phyloP scores from a whole-genome alignment of 2,329 filamentous ascomycete species.

The Sphaceloma murrayae region DNA sequence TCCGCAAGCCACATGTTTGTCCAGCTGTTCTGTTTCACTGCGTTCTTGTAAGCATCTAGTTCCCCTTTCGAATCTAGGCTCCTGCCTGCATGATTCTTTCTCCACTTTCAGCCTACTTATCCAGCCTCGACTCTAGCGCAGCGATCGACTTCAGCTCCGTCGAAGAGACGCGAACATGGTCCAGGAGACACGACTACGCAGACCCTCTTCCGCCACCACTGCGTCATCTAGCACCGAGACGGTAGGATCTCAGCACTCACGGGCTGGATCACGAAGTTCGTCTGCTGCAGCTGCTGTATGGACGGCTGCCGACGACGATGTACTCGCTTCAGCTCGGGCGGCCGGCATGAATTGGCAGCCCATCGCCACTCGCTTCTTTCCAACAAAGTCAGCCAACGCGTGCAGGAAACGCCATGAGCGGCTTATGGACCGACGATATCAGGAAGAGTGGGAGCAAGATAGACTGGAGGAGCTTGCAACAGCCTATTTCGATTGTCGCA shows the following conservation, averaged over 20 bases:
- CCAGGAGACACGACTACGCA: constrained; percentile 3
- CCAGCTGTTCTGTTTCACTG: constrained; percentile 2
- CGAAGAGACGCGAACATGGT: constrained; percentile 4
- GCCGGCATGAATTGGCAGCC: constrained; percentile 75
- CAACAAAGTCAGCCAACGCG: constrained; percentile 66
- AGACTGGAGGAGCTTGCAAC: constrained; percentile 65
- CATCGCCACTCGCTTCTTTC: constrained; percentile 68
- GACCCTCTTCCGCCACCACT: constrained; percentile 9
- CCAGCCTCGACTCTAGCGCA: constrained; percentile 7
- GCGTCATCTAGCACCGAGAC: constrained; percentile 8
- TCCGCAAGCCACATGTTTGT: not conserved
- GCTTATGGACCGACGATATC: constrained; percentile 62
- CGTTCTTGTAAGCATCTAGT: constrained; percentile 3
- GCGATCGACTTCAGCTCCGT: constrained; percentile 4
- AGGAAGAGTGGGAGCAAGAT: constrained; percentile 68
- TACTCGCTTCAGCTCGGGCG: constrained; percentile 60
- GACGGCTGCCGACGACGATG: constrained; percentile 64
- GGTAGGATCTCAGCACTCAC: constrained; percentile 1
- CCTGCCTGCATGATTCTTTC: constrained; percentile 5
- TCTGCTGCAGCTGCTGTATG: constrained; percentile 42
- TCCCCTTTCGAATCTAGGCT: constrained; percentile 7
- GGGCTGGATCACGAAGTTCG: constrained; percentile 4
- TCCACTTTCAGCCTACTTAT: constrained; percentile 11
- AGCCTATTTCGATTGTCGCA: constrained; percentile 69
- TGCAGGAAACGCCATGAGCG: constrained; percentile 85